Evolutionary conservation across 108 stramenopile genomes (phyloP), one percentile per base, ranked within the genome.

Genomic region (Asterionellopsis glacialis): DNA sequence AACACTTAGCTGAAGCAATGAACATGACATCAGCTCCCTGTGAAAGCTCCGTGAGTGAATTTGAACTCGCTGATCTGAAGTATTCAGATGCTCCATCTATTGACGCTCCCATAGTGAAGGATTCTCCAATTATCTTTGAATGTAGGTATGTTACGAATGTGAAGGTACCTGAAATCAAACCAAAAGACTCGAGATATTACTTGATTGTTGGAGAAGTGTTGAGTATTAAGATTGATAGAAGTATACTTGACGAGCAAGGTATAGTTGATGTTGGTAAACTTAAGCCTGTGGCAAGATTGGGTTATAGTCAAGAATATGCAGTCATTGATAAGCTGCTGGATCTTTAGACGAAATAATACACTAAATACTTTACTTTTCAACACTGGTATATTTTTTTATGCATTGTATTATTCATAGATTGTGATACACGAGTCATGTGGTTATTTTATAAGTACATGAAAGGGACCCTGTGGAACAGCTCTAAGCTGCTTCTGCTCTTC

Each of bases 71-170:
- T 2, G 33, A 7, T 33, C 47, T 48, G 4, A 19, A 19, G 47
- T 21, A 48, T 16, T 4, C 2, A 48, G 5, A 48, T 16, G 47
- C 47, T 48, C 1, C 47, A 16, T 48, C 21, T 5, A 48, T 48
- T 48, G 47, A 48, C 47, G 47, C 47, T 19, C 47, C 47, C 5
- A 9, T 48, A 48, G 2, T 48, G 9, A 5, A 48, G 47, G 47
- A 48, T 16, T 48, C 19, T 2, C 47, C 47, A 4, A 48, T 48
- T 48, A 9, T 48, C 6, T 16, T 21, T 19, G 47, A 48, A 48
- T 48, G 47, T 48, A 16, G 47, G 9, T 48, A 48, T 48, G 19
- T 48, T 16, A 48, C 16, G 9, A 48, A 16, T 48, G 47, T 48
- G 9, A 21, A 48, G 16, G 47, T 48, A 9, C 19, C 47, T 21